Conservation (phyloP, 139 green algal species). For the Spirogloea muscicola region DNA sequence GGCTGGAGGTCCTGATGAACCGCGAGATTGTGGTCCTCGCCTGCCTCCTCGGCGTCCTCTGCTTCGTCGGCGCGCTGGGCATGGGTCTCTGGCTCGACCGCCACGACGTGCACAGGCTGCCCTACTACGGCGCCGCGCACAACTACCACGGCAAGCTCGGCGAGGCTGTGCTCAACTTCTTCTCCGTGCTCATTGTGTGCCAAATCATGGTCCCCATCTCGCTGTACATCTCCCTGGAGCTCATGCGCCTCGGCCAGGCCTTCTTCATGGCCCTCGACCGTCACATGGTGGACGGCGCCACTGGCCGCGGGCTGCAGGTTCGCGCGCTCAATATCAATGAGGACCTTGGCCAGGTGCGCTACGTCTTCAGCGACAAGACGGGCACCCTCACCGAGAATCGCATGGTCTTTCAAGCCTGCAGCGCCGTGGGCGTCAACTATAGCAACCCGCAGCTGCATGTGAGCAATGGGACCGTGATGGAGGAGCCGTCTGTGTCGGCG, state of each 20-base stretch:
- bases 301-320: conserved; percentile 27
- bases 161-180: conserved; percentile 72
- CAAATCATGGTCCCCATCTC: conserved; percentile 96
- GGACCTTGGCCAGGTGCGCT: conserved; percentile 88
- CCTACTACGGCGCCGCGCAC: conserved; percentile 22
- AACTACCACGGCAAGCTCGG: conserved; percentile 16
- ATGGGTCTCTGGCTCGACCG: conserved; percentile 19
- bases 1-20: conserved; percentile 48
- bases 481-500: no score
- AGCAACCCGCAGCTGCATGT: conserved; percentile 1
- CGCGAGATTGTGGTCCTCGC: conserved; percentile 42
- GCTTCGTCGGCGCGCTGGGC: conserved; percentile 23
- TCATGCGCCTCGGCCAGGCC: conserved; percentile 64
- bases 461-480: background rate
- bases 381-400: conserved; percentile 49
- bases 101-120: conserved; percentile 17
- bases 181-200: conserved; percentile 64
- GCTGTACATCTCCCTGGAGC: conserved; percentile 95
- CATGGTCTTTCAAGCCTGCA: conserved; percentile 34
- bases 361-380: conserved; percentile 95
- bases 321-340: conserved; percentile 83
- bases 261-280: conserved; percentile 37
- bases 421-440: conserved; percentile 19
- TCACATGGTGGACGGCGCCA: conserved; percentile 24
- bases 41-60: conserved; percentile 52